Percentiles rank a stretch among this genome's conserved stretches.
These are phyloP conservation scores for Sugiyamaella marilandica DNA, from an alignment of 805 yeast species.

Conservation along the genomic window DNA sequence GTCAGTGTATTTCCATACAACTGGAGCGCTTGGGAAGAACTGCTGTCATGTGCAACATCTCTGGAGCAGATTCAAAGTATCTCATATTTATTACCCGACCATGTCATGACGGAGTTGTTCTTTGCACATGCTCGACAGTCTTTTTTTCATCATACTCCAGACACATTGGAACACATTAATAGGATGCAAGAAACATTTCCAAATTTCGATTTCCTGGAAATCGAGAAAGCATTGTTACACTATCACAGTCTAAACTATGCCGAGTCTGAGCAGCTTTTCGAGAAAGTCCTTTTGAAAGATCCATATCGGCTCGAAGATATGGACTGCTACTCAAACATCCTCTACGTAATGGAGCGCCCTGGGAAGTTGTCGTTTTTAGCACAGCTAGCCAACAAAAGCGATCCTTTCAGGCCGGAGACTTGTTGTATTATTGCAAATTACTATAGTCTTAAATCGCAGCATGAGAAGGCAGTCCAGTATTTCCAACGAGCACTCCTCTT, in stretches of 20 bases:
- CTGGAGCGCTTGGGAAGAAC: slow-evolving; percentile 92
- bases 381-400: slow-evolving; percentile 75
- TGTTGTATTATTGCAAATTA: slow-evolving; percentile 93
- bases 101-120: slow-evolving; percentile 50
- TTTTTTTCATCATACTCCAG: slow-evolving; percentile 62
- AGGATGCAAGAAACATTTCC: slow-evolving; percentile 58
- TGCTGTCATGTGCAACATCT: slow-evolving; percentile 55
- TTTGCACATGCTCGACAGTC: slow-evolving; percentile 68
- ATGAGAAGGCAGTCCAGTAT: slow-evolving; percentile 90
- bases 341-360: slow-evolving; percentile 87
- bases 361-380: slow-evolving; percentile 83
- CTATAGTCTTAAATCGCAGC: slow-evolving; percentile 86
- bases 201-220: slow-evolving; percentile 61
- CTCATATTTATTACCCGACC: slow-evolving; percentile 8
- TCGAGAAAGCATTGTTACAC: slow-evolving; percentile 76
- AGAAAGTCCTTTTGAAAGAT: slow-evolving; percentile 63
- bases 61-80: slow-evolving; percentile 49
- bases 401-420: slow-evolving; percentile 86
- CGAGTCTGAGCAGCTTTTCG: slow-evolving; percentile 75
- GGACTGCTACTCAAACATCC: slow-evolving; percentile 89
- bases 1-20: slow-evolving; percentile 70
- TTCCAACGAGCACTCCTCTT: slow-evolving; percentile 83
- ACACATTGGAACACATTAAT: slow-evolving; percentile 43
- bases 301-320: slow-evolving; percentile 87
- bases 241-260: slow-evolving; percentile 83